Evolutionary conservation across 1,284 basidiomycete species (phyloP).

Genomic region (Apiotrichum domesticum): DNA sequence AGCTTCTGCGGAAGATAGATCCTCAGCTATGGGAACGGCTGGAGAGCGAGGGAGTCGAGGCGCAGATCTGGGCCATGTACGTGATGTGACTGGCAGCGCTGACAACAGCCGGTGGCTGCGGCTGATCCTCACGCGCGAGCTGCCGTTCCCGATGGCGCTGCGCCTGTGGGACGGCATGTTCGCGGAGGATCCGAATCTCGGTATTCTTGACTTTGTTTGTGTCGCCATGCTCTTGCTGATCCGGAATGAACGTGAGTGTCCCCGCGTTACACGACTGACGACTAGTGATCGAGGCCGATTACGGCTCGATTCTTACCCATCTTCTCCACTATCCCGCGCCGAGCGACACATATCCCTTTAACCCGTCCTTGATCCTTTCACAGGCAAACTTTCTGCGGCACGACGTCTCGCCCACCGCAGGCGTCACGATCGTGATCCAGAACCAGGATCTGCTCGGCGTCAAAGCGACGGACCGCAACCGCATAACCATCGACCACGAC

Average conservation of each 20-base stretch:
- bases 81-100: conserved; percentile 30
- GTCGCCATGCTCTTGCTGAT: conserved; percentile 88
- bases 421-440: conserved; percentile 67
- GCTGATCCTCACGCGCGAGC: conserved; percentile 82
- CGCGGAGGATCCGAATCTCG: conserved; percentile 64
- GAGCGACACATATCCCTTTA: conserved; percentile 43
- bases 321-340: conserved; percentile 71
- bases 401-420: conserved; percentile 64
- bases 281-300: conserved; percentile 75
- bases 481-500: not conserved
- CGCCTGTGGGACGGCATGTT: conserved; percentile 86
- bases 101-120: conserved; percentile 74
- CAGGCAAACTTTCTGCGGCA: conserved; percentile 75
- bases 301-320: conserved; percentile 71
- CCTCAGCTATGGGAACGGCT: conserved; percentile 70
- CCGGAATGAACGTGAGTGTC: conserved; percentile 66
- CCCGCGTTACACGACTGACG: not conserved
- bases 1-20: conserved; percentile 68
- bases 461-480: conserved; percentile 32
- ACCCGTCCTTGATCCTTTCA: conserved; percentile 60
- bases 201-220: conserved; percentile 73
- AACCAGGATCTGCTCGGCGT: conserved; percentile 71
- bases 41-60: conserved; percentile 74
- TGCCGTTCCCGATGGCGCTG: conserved; percentile 62
- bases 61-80: conserved; percentile 90